phyloP scores from a whole-genome alignment of 495 filamentous ascomycete genomes.

The Lasiosphaeria ovina region DNA sequence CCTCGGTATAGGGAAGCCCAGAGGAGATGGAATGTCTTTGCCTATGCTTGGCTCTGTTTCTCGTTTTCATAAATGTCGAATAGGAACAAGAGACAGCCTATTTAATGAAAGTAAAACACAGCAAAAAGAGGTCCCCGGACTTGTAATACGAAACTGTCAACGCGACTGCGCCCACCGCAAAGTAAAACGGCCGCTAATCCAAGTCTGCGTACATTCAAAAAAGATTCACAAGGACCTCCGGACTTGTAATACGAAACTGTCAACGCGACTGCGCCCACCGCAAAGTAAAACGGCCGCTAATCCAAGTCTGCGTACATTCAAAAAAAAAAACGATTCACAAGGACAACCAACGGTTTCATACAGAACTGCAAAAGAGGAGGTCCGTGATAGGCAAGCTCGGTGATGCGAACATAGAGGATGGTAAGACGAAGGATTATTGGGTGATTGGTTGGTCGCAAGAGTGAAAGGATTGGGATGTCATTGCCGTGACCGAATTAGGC shows the following conservation, averaged over 20 bases:
- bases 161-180: not conserved
- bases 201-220: not conserved
- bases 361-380: not conserved
- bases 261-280: not conserved
- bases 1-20: no score
- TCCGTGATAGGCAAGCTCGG: no score
- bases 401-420: no score
- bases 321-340: not conserved
- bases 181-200: not conserved
- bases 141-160: not conserved
- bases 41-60: no score
- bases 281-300: not conserved
- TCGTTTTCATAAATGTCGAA: no score
- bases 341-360: not conserved
- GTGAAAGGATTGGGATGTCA: no score
- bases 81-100: no score
- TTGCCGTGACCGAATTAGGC: no score
- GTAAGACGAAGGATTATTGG: no score
- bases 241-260: not conserved
- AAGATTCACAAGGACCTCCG: not conserved
- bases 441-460: no score
- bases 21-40: no score
- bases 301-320: not conserved
- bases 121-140: not conserved
- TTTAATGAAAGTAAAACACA: not conserved